Evolutionary conservation across 345 rosid species (phyloP).

Genomic region (Eucalyptus cloeziana): DNA sequence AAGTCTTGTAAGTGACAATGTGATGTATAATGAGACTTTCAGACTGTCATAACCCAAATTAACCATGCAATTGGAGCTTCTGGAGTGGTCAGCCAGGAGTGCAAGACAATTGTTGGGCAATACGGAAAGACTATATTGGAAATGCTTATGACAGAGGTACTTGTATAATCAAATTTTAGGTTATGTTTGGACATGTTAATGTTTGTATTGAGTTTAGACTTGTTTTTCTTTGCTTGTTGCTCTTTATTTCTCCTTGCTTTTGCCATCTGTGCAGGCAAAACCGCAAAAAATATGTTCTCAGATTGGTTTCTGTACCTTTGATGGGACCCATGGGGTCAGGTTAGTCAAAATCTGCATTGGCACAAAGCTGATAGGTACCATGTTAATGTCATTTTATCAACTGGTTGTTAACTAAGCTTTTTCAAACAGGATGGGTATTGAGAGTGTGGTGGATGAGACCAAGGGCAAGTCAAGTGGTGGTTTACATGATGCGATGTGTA

Average conservation of each 20-base stretch:
- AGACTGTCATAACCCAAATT: slow-evolving; percentile 65
- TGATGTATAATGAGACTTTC: background rate
- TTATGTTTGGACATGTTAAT: background rate
- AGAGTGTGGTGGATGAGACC: slow-evolving; percentile 40
- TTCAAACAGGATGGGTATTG: slow-evolving; percentile 45
- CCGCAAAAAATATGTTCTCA: slow-evolving; percentile 77
- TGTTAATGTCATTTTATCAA: background rate
- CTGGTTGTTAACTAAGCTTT: background rate
- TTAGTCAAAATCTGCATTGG: slow-evolving; percentile 1
- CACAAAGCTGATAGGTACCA: background rate
- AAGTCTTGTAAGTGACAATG: background rate
- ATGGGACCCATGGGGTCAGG: slow-evolving; percentile 65
- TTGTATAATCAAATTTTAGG: background rate
- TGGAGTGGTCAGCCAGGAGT: slow-evolving; percentile 64
- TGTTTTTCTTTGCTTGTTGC: background rate
- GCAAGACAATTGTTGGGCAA: slow-evolving; percentile 52
- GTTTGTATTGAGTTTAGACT: background rate
- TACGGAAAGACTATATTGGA: slow-evolving; percentile 65
- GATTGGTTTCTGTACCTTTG: slow-evolving; percentile 68
- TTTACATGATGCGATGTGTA: slow-evolving; percentile 37
- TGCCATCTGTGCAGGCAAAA: slow-evolving; percentile 22
- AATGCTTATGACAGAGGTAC: slow-evolving; percentile 53
- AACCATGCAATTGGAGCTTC: slow-evolving; percentile 84
- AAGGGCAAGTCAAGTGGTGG: slow-evolving; percentile 25
- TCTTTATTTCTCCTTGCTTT: background rate